A percentile compares a stretch with the other conserved stretches of the same genome.
Conservation (phyloP, 352 stramenopile species). For the Phytopythium helicoides region DNA sequence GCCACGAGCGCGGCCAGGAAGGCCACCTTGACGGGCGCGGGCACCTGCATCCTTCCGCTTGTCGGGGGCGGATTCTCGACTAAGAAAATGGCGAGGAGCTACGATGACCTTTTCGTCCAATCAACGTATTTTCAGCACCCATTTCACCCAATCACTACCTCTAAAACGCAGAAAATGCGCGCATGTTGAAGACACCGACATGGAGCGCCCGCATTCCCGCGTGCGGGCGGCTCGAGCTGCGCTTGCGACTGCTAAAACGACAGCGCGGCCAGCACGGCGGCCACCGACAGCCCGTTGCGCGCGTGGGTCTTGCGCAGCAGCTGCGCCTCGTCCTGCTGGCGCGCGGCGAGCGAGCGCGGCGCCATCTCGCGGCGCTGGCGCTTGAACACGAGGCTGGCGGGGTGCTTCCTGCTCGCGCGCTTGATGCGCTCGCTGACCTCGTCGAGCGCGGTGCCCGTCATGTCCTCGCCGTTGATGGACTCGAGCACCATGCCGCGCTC, state of each 20-base stretch:
- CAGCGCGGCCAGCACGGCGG: constrained; percentile 36
- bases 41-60: constrained; percentile 13
- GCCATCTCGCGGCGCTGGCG: not conserved
- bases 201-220: not conserved
- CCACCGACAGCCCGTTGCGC: constrained; percentile 40
- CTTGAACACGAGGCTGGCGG: constrained; percentile 30
- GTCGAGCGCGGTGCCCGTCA: constrained; percentile 34
- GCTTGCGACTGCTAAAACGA: constrained; percentile 15
- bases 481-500: constrained; percentile 36
- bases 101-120: not conserved
- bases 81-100: no score
- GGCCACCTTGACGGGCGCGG: constrained; percentile 34
- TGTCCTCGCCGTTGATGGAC: constrained; percentile 25
- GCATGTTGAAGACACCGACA: not conserved
- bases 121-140: not conserved
- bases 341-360: constrained; percentile 1
- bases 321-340: constrained; percentile 5
- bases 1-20: constrained; percentile 37
- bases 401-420: constrained; percentile 14
- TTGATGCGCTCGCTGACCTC: constrained; percentile 27
- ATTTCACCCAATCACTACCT: not conserved
- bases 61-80: no score
- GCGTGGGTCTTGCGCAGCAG: constrained; percentile 14
- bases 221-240: not conserved
- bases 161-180: constrained; percentile 2